A percentile compares a stretch with the other conserved stretches of the same genome.
Evolutionary conservation across 805 yeast genomes (phyloP).

Genomic region (Candida railenensis): DNA sequence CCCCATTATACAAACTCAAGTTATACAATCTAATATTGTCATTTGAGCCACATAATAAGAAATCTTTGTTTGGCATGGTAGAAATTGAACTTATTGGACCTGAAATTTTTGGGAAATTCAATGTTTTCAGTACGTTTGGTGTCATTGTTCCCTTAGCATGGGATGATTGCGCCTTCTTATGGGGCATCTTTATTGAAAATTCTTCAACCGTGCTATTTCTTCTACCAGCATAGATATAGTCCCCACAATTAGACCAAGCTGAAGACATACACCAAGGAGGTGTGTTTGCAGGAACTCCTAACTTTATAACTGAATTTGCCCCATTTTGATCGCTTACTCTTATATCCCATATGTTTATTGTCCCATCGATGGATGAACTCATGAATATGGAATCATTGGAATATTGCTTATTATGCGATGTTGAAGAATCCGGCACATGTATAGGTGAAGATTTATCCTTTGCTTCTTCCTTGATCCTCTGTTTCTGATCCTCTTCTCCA

Average conservation of each 20-base stretch:
- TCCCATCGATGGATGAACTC: slow-evolving; percentile 83
- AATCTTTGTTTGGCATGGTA: slow-evolving; percentile 78
- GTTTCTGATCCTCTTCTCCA: slow-evolving; percentile 24
- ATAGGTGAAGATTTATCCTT: slow-evolving; percentile 14
- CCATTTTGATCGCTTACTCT: slow-evolving; percentile 38
- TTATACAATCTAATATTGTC: slow-evolving; percentile 91
- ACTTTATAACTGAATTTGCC: slow-evolving; percentile 38
- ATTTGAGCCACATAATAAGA: slow-evolving; percentile 80
- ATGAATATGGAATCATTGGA: slow-evolving; percentile 56
- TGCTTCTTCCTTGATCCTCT: slow-evolving; percentile 14
- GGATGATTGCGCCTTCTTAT: slow-evolving; percentile 18
- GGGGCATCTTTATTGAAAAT: slow-evolving; percentile 60
- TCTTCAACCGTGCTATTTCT: slow-evolving; percentile 87
- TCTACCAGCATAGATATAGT: slow-evolving; percentile 77
- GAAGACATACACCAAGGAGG: slow-evolving; percentile 97
- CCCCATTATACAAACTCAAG: slow-evolving; percentile 45
- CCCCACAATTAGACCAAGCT: slow-evolving; percentile 86
- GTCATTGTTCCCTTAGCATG: slow-evolving; percentile 21
- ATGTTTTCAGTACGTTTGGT: slow-evolving; percentile 53
- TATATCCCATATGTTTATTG: slow-evolving; percentile 78
- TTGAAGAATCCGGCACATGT: slow-evolving; percentile 6
- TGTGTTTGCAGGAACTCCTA: slow-evolving; percentile 58
- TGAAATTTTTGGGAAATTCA: slow-evolving; percentile 80
- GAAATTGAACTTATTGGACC: slow-evolving; percentile 86
- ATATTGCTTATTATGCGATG: slow-evolving; percentile 21